Conservation (phyloP, 345 rosid species). For the Eutrema japonicum region DNA sequence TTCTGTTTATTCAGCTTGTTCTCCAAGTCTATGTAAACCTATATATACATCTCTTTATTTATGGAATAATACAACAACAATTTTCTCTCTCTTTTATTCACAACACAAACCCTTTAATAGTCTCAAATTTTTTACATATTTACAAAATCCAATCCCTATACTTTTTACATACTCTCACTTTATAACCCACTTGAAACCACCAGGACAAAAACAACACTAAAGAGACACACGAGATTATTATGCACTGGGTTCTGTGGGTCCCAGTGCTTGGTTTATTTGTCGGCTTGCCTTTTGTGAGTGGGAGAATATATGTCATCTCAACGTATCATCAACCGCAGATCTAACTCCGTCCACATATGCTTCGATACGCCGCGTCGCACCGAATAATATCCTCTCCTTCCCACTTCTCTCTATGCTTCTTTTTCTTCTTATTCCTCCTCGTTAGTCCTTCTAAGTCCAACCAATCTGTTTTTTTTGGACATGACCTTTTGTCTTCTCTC, state of each 20-base stretch:
- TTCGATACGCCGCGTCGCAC: slow-evolving; percentile 32
- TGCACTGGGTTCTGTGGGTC: slow-evolving; percentile 44
- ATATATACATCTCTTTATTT: too few relatives aligned
- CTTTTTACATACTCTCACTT: not conserved
- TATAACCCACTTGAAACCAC: not conserved
- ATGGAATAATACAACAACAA: too few relatives aligned
- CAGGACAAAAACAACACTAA: slow-evolving; percentile 33
- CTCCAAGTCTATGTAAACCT: too few relatives aligned
- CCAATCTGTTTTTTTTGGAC: slow-evolving; percentile 37
- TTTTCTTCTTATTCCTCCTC: not conserved
- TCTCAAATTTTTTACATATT: not conserved
- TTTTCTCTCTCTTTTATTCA: too few relatives aligned
- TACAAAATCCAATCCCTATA: slow-evolving; percentile 12
- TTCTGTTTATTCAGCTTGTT: too few relatives aligned
- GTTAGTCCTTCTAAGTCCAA: slow-evolving; percentile 39
- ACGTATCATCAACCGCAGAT: slow-evolving; percentile 36
- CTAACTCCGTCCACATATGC: slow-evolving; percentile 27
- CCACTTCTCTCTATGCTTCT: not conserved
- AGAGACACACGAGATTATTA: slow-evolving; percentile 43
- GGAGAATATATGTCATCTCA: slow-evolving; percentile 43
- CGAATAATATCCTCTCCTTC: slow-evolving; percentile 15
- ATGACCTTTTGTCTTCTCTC: slow-evolving; percentile 27
- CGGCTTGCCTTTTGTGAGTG: slow-evolving; percentile 39
- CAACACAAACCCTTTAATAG: too few relatives aligned
- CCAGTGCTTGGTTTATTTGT: slow-evolving; percentile 38